Conservation (phyloP, 306 rosid species). For the Argentina anserina region DNA sequence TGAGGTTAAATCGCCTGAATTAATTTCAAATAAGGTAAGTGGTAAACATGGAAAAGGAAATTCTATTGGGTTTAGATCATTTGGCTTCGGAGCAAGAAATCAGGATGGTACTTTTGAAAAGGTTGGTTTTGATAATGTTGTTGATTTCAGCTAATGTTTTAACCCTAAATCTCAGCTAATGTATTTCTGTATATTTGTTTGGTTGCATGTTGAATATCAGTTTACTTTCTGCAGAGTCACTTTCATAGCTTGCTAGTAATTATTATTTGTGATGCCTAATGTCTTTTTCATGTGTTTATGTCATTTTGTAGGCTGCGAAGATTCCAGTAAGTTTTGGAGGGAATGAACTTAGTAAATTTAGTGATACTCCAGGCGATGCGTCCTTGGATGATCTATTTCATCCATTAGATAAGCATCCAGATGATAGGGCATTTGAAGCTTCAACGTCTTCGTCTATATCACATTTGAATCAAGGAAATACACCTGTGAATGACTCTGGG, state of each 20-base stretch:
- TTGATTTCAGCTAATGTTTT: slow-evolving; percentile 12
- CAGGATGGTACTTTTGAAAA: slow-evolving; percentile 59
- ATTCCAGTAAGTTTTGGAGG: slow-evolving; percentile 55
- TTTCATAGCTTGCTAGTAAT: not conserved
- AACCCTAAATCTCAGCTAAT: slow-evolving; percentile 10
- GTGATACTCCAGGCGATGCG: slow-evolving; percentile 99
- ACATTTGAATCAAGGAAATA: slow-evolving; percentile 46
- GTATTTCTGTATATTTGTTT: slow-evolving; percentile 7
- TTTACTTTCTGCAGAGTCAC: not conserved
- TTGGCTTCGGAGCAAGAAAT: slow-evolving; percentile 66
- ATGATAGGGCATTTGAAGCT: slow-evolving; percentile 60
- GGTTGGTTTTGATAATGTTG: slow-evolving; percentile 40
- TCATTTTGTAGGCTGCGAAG: slow-evolving; percentile 64
- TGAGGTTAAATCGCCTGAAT: slow-evolving; percentile 53
- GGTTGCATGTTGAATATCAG: slow-evolving; percentile 11
- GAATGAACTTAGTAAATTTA: slow-evolving; percentile 86
- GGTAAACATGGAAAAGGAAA: slow-evolving; percentile 54
- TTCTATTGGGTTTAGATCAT: slow-evolving; percentile 50
- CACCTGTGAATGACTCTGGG: slow-evolving; percentile 53
- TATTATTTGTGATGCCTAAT: not conserved
- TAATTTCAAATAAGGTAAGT: slow-evolving; percentile 33
- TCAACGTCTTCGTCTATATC: slow-evolving; percentile 78
- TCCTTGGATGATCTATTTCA: slow-evolving; percentile 91
- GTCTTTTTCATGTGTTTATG: slow-evolving; percentile 26
- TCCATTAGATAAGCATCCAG: slow-evolving; percentile 66